Conservation (phyloP, 306 rosid species). For the Vigna angularis region DNA sequence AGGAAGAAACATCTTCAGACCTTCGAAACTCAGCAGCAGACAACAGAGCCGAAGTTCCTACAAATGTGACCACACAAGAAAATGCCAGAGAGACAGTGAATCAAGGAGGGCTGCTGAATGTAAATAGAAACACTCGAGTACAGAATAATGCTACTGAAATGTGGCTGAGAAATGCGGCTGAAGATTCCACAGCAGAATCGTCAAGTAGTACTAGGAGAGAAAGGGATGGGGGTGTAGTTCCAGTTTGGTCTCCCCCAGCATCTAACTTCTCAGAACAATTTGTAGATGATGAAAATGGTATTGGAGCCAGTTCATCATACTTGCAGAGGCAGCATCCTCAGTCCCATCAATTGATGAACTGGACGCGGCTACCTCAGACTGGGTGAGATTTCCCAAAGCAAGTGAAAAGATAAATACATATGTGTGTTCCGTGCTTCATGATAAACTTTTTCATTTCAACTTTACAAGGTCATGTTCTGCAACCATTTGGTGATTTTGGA, state of each 20-base stretch:
- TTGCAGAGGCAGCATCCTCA: conserved; percentile 89
- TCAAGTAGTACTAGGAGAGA: conserved; percentile 82
- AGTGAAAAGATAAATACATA: background rate
- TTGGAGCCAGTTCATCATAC: conserved; percentile 73
- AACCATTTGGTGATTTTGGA: conserved; percentile 7
- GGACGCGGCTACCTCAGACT: conserved; percentile 89
- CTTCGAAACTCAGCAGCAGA: conserved; percentile 55
- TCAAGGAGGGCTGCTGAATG: conserved; percentile 54
- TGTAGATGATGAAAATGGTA: conserved; percentile 80
- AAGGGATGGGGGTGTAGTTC: conserved; percentile 92
- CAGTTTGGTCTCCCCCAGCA: conserved; percentile 86
- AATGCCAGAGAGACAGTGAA: conserved; percentile 53
- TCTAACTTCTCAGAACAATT: conserved; percentile 79
- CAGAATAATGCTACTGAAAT: conserved; percentile 41
- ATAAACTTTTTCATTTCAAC: background rate
- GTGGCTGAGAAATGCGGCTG: conserved; percentile 59
- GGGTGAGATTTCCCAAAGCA: conserved; percentile 68
- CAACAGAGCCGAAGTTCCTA: conserved; percentile 88
- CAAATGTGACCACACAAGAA: conserved; percentile 57
- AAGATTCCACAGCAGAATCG: conserved; percentile 90
- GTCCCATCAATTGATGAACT: conserved; percentile 84
- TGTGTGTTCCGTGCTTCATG: conserved; percentile 5
- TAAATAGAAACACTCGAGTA: conserved; percentile 45
- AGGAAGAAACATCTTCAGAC: conserved; percentile 70
- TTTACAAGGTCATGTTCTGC: conserved; percentile 17